Conservation (phyloP, 1,284 basidiomycete genomes). For the Fistulinella cinereoalba region DNA sequence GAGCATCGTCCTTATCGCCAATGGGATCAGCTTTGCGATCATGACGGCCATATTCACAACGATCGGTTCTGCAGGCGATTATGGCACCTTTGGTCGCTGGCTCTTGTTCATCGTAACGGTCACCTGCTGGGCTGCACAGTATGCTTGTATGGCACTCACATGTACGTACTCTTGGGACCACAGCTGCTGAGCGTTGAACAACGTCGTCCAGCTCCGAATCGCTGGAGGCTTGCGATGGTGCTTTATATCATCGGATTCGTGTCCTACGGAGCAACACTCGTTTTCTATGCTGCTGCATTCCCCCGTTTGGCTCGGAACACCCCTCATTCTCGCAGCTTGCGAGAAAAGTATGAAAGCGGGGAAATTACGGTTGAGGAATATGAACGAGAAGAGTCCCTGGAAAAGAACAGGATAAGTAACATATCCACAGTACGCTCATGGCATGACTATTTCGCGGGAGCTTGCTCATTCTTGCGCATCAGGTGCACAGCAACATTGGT, state of each 20-base stretch:
- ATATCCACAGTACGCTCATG: constrained; percentile 65
- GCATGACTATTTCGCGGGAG: neutral
- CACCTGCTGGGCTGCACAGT: constrained; percentile 79
- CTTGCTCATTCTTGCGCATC: constrained; percentile 6
- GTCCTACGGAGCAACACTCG: constrained; percentile 70
- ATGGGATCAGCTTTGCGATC: constrained; percentile 74
- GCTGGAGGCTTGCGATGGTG: constrained; percentile 75
- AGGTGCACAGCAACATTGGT: constrained; percentile 77
- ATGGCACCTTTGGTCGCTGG: constrained; percentile 77
- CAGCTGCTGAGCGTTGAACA: neutral
- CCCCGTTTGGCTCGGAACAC: constrained; percentile 82
- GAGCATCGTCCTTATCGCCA: constrained; percentile 72
- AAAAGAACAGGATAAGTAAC: constrained; percentile 85
- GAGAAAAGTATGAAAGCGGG: constrained; percentile 57
- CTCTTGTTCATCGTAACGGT: constrained; percentile 68
- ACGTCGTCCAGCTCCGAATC: constrained; percentile 46
- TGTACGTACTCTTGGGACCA: constrained; percentile 37
- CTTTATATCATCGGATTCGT: constrained; percentile 83
- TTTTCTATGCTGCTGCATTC: constrained; percentile 82
- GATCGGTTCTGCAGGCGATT: constrained; percentile 79
- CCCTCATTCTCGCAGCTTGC: constrained; percentile 57
- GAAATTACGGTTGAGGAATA: constrained; percentile 62
- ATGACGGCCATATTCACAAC: constrained; percentile 82
- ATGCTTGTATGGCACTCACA: constrained; percentile 70
- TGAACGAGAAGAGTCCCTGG: constrained; percentile 72